These are phyloP conservation scores for Solanum lignicaule DNA, from an alignment of 257 asterid genomes.

Conservation along the genomic window DNA sequence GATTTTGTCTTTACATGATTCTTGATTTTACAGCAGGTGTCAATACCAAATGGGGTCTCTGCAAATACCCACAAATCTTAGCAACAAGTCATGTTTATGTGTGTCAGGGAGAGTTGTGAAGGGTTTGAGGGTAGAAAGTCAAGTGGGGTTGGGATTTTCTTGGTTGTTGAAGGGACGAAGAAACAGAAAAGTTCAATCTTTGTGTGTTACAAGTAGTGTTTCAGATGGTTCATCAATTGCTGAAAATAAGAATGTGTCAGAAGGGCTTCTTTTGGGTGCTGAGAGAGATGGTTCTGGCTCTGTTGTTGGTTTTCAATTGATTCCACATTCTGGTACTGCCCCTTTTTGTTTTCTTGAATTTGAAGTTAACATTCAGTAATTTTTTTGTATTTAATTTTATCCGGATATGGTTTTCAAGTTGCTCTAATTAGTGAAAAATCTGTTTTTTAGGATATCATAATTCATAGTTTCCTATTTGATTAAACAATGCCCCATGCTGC, in stretches of 20 bases:
- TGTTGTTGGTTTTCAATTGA: slow-evolving; percentile 55
- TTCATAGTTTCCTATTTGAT: neutral
- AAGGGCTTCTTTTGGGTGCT: slow-evolving; percentile 31
- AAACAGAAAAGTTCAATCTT: slow-evolving; percentile 17
- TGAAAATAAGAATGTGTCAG: neutral
- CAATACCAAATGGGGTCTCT: slow-evolving; percentile 35
- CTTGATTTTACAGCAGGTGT: neutral
- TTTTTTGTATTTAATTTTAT: neutral
- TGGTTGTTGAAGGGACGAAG: slow-evolving; percentile 11
- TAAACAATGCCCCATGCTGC: neutral
- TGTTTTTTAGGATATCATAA: neutral
- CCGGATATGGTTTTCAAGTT: neutral
- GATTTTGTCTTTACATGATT: neutral
- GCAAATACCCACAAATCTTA: slow-evolving; percentile 22
- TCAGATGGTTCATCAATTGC: slow-evolving; percentile 16
- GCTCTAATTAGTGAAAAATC: neutral
- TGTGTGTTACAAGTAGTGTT: slow-evolving; percentile 20
- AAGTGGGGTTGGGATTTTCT: slow-evolving; percentile 44
- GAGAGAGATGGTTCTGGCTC: slow-evolving; percentile 53
- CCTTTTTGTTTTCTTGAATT: neutral
- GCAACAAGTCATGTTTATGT: slow-evolving; percentile 1
- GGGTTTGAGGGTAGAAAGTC: slow-evolving; percentile 17
- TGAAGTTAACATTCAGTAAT: neutral
- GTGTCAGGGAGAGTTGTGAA: neutral
- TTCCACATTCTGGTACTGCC: slow-evolving; percentile 55